Conservation (phyloP, 2,329 filamentous ascomycete species). For the Fusarium nurragi region DNA sequence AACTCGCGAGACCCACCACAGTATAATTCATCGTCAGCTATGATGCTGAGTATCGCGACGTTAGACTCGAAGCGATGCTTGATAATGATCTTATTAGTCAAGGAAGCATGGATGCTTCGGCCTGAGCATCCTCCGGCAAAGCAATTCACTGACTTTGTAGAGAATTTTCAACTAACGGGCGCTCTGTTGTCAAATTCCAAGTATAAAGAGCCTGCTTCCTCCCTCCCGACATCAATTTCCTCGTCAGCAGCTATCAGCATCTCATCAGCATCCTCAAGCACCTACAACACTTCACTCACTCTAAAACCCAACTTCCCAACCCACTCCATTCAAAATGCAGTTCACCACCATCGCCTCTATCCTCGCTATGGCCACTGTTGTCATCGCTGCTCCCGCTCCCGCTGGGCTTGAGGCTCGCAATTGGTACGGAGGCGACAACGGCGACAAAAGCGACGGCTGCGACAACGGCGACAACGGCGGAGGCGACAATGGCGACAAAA, state of each 20-base stretch:
- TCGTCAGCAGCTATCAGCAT: conserved; percentile 20
- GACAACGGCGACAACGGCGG: too few species aligned
- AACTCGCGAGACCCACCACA: neutral
- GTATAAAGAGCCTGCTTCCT: conserved; percentile 21
- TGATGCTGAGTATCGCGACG: neutral
- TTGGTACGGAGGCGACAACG: too few species aligned
- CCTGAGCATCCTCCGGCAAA: too few species aligned
- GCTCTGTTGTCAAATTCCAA: neutral
- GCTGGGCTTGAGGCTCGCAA: conserved; percentile 14
- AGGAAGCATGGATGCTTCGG: neutral
- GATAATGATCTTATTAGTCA: neutral
- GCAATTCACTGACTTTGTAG: accelerated
- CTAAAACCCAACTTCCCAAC: neutral
- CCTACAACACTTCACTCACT: neutral
- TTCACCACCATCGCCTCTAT: conserved; percentile 24
- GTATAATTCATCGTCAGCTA: too few species aligned
- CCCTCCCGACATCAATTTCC: neutral
- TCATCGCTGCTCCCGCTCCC: conserved; percentile 23
- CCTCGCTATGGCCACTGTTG: conserved; percentile 23
- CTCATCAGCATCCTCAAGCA: conserved; percentile 8
- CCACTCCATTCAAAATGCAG: conserved; percentile 27
- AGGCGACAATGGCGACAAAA: too few species aligned
- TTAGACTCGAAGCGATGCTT: neutral
- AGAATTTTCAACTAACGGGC: too few species aligned
- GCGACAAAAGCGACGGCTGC: too few species aligned